phyloP scores from a whole-genome alignment of 1,139 yeast species.

The Zhuliangozyma blackwelliae region DNA sequence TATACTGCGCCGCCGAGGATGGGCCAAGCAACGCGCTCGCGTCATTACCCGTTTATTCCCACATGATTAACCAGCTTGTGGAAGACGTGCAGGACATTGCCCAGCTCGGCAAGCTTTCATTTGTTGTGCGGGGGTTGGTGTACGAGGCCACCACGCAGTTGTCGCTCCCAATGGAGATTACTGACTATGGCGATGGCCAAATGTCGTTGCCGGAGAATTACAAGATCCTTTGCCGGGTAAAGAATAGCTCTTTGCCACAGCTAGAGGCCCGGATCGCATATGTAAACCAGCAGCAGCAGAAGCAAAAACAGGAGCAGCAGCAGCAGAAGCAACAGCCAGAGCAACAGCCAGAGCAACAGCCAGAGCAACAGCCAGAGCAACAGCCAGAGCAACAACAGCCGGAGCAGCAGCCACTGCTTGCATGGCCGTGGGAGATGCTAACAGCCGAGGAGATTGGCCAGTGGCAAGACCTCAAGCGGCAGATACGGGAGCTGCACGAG shows the following conservation, averaged over 20 bases:
- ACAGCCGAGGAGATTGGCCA: slow-evolving; percentile 10
- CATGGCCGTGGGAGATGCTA: slow-evolving; percentile 9
- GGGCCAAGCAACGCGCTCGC: neutral
- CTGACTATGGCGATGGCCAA: slow-evolving; percentile 4
- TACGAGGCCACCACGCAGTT: slow-evolving; percentile 20
- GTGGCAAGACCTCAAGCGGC: slow-evolving; percentile 13
- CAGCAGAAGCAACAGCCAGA: no score
- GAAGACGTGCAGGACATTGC: slow-evolving; percentile 5
- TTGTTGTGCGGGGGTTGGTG: slow-evolving; percentile 22
- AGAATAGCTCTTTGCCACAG: slow-evolving; percentile 13
- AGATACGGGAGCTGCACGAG: neutral
- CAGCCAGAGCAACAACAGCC: no score
- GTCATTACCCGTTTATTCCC: slow-evolving; percentile 1
- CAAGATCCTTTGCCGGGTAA: slow-evolving; percentile 23
- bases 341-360: no score
- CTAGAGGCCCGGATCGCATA: slow-evolving; percentile 20
- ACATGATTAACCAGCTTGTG: slow-evolving; percentile 7
- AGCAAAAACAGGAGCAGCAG: no score
- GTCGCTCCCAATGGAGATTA: slow-evolving; percentile 20
- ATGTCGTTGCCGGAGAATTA: slow-evolving; percentile 22
- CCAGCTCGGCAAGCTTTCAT: slow-evolving; percentile 3
- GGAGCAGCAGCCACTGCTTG: neutral
- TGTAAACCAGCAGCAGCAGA: slow-evolving; percentile 3
- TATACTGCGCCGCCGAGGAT: slow-evolving; percentile 9
- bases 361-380: neutral